A percentile compares a stretch with the other conserved stretches of the same genome.
These are phyloP conservation scores for Didymella segeticola DNA, from an alignment of 2,329 filamentous ascomycete species.

Conservation along the genomic window DNA sequence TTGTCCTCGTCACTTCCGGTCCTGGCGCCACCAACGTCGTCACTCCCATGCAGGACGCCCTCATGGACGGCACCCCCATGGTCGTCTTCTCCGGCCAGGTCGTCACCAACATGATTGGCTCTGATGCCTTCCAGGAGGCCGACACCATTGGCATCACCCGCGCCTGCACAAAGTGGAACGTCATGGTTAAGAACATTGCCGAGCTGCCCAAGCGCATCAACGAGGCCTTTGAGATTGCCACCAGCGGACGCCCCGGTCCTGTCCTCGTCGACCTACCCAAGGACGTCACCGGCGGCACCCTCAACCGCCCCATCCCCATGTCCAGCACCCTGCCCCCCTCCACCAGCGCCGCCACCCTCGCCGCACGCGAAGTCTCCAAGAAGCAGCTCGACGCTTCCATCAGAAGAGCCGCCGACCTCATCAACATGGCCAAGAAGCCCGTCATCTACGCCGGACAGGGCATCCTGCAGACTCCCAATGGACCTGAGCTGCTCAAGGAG, in stretches of 20 bases:
- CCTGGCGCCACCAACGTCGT: constrained; percentile 96
- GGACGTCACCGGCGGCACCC: constrained; percentile 87
- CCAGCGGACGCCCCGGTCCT: constrained; percentile 88
- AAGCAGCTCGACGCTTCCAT: constrained; percentile 78
- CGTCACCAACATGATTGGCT: constrained; percentile 85
- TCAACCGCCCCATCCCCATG: constrained; percentile 84
- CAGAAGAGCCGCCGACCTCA: constrained; percentile 75
- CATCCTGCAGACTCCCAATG: constrained; percentile 79
- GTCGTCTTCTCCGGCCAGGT: constrained; percentile 97
- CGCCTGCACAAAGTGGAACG: constrained; percentile 98
- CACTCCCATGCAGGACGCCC: constrained; percentile 93
- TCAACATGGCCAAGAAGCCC: constrained; percentile 92
- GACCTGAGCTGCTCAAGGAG: constrained; percentile 79
- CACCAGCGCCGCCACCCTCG: constrained; percentile 84
- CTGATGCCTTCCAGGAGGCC: constrained; percentile 95
- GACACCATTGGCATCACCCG: constrained; percentile 93
- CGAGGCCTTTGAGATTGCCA: constrained; percentile 98
- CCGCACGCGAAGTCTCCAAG: constrained; percentile 74
- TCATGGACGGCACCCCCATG: constrained; percentile 94
- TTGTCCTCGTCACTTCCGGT: constrained; percentile 95
- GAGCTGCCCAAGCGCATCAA: constrained; percentile 94
- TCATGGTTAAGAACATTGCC: constrained; percentile 95
- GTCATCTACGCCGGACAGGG: constrained; percentile 95
- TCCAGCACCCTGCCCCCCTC: constrained; percentile 75
- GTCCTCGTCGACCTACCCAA: constrained; percentile 96